Base-by-base conservation (phyloP, 495 filamentous ascomycete genomes). In the Penicillium paxilli region DNA sequence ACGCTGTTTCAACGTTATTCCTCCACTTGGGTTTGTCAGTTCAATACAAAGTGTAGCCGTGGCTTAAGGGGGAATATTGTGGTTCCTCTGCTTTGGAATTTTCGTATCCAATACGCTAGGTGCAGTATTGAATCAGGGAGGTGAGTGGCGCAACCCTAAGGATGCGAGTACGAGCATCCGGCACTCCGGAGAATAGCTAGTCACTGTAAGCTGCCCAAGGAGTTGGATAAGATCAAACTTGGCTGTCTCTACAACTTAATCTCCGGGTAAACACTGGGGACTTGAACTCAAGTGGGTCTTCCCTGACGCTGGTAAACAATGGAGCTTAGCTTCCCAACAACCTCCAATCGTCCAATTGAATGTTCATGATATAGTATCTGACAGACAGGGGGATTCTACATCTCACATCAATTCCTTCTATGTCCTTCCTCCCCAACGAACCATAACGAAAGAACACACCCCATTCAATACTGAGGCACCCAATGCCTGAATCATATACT, bases 401-500 rank as follows among this genome's bases (percentile, higher is more conserved):
- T 14, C 19, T n/a, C 20, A 21, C 20, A 42, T 5, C 40, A 23
- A 22, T 22, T 6, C 6, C 8, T 37, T n/a, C n/a, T 37, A 44
- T 45, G n/a, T 17, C 16, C 16, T 28, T 37, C 22, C 20, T 14
- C 33, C 44, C 49, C 49, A 62, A 24, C 58, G 52, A 33, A 59
- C 55, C 40, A 63, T 47, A 14, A 45, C 49, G 56, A 47, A 64
- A 32, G 71, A 72, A 52, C 66, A 70, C 21, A 52, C 58, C 20
- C 64, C 48, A 58, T 77, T 76, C 9, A 73, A 19, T 7, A 64
- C 17, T 30, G 57, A 72, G n/a, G 61, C 59, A 16, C 47, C 66
- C 9, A 76, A 40, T 17, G 69, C 55, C 57, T 78, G 67, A 2
- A 70, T 17, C 40, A 78, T 68, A 59, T 72, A 78, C 10, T 44